Percentiles rank a stretch among this genome's conserved stretches.
Evolutionary conservation across 1,139 yeast species (phyloP).

Genomic region (Candida neerlandica): DNA sequence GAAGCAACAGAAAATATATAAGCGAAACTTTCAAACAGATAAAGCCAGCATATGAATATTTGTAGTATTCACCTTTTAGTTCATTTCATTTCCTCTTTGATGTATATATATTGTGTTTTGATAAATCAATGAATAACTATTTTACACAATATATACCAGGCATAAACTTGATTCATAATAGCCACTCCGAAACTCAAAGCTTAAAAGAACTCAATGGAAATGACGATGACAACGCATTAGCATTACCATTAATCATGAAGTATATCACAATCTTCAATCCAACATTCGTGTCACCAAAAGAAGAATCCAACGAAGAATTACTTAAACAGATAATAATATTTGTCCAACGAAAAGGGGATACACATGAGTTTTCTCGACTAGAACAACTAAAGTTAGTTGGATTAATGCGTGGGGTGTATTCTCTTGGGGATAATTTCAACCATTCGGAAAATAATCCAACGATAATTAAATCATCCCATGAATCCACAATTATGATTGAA

Average conservation of each 20-base stretch:
- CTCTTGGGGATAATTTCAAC: constrained; percentile 27
- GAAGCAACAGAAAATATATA: too few relatives aligned
- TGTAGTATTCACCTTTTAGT: too few relatives aligned
- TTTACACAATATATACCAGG: not conserved
- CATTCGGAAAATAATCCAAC: constrained; percentile 16
- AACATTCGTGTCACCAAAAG: constrained; percentile 20
- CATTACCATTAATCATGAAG: not conserved
- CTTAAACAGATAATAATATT: constrained; percentile 34
- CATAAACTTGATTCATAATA: not conserved
- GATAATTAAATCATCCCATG: constrained; percentile 29
- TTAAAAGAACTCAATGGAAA: not conserved
- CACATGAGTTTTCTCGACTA: constrained; percentile 17
- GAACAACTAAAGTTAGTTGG: constrained; percentile 40
- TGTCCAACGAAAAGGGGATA: constrained; percentile 17
- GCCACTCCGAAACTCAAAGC: not conserved
- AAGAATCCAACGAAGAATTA: constrained; percentile 32
- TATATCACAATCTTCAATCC: constrained; percentile 25
- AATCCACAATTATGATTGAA: constrained; percentile 29
- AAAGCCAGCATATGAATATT: too few relatives aligned
- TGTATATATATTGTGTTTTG: not conserved
- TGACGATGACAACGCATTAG: not conserved
- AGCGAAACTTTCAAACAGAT: too few relatives aligned
- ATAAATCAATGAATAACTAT: not conserved
- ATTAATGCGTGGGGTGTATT: constrained; percentile 39
- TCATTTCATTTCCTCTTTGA: not conserved